These are phyloP conservation scores for Ceratocystis cubensis DNA, from an alignment of 2,329 filamentous ascomycete genomes.

Conservation along the genomic window DNA sequence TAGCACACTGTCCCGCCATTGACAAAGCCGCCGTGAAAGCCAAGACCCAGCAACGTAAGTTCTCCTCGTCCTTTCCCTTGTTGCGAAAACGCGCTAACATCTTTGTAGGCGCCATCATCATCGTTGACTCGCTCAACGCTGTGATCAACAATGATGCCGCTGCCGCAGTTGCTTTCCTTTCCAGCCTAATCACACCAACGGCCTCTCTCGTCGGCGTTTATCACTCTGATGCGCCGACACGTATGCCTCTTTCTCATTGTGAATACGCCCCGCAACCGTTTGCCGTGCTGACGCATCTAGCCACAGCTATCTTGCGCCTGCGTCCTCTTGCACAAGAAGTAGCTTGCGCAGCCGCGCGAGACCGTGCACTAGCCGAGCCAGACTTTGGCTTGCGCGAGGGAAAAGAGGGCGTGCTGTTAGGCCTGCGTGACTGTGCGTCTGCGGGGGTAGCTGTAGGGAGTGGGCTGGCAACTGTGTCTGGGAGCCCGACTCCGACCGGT, in stretches of 20 bases:
- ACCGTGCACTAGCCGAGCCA: constrained; percentile 63
- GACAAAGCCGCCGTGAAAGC: constrained; percentile 30
- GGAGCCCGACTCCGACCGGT: too few species aligned
- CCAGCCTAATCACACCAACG: constrained; percentile 50
- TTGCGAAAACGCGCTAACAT: not conserved
- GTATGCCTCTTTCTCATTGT: constrained; percentile 32
- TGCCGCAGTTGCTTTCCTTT: constrained; percentile 55
- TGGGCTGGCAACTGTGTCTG: not conserved
- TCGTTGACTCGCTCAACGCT: constrained; percentile 68
- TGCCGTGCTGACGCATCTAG: constrained; percentile 64
- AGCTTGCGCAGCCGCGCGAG: constrained; percentile 58
- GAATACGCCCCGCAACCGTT: constrained; percentile 58
- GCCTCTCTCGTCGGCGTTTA: constrained; percentile 68
- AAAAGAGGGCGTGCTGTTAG: constrained; percentile 62
- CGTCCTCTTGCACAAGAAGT: constrained; percentile 64
- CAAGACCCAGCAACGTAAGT: constrained; percentile 35
- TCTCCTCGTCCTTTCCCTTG: not conserved
- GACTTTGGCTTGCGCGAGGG: constrained; percentile 67
- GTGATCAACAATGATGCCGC: constrained; percentile 44
- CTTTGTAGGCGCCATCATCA: constrained; percentile 52
- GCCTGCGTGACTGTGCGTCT: constrained; percentile 31
- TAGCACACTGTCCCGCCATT: constrained; percentile 35
- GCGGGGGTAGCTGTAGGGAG: constrained; percentile 29
- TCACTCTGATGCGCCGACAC: constrained; percentile 63
- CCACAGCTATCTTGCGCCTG: constrained; percentile 70